Evolutionary conservation across 257 asterid genomes (phyloP).

Genomic region (Solanum chmielewskii): DNA sequence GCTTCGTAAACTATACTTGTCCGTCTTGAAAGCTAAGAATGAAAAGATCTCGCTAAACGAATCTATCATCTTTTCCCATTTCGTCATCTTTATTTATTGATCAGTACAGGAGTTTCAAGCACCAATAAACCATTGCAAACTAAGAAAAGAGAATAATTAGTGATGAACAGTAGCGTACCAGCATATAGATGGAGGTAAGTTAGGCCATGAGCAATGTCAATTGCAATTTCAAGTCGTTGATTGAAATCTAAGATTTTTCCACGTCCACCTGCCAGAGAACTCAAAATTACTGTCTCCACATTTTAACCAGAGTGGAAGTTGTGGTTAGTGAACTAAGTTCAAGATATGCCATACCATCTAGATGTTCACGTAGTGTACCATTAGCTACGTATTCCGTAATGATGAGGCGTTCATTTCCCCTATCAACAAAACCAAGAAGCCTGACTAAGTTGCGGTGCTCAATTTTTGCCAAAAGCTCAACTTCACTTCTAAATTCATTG

Average conservation of each 20-base stretch:
- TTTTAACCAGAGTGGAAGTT: neutral
- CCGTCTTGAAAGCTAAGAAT: neutral
- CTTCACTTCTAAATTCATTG: constrained; percentile 80
- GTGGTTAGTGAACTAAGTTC: neutral
- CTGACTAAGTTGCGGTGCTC: constrained; percentile 93
- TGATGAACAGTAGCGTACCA: constrained; percentile 32
- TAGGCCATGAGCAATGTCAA: constrained; percentile 87
- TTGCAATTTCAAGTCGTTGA: constrained; percentile 90
- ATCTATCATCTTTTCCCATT: neutral
- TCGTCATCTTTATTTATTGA: neutral
- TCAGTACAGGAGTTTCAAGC: neutral
- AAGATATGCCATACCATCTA: constrained; percentile 59
- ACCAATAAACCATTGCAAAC: neutral
- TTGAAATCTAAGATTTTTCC: constrained; percentile 76
- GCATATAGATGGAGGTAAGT: constrained; percentile 92
- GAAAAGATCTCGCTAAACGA: neutral
- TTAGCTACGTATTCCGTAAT: constrained; percentile 90
- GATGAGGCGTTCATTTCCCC: constrained; percentile 74
- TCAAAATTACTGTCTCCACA: constrained; percentile 1
- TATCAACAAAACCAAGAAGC: constrained; percentile 87
- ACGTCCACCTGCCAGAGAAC: constrained; percentile 44
- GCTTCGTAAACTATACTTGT: neutral
- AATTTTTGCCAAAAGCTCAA: constrained; percentile 87
- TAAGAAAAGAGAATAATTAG: neutral
- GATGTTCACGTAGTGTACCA: constrained; percentile 94